Conservation (phyloP, 495 filamentous ascomycete species). For the Patellaria atrata region DNA sequence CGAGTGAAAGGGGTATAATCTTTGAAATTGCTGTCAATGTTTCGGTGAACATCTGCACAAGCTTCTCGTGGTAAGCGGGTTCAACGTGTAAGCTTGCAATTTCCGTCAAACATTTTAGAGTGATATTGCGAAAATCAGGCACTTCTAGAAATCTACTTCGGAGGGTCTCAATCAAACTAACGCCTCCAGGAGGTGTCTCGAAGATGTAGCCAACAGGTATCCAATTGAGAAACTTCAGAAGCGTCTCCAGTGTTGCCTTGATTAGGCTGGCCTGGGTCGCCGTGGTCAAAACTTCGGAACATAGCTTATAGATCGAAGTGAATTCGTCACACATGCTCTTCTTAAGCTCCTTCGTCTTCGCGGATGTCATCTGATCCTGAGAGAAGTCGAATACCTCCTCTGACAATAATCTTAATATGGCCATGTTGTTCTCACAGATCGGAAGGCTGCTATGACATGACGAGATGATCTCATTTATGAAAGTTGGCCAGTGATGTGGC, state of each 20-base stretch:
- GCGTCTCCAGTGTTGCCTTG: constrained; percentile 85
- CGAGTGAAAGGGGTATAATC: constrained; percentile 78
- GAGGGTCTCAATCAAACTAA: constrained; percentile 74
- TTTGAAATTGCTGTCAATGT: constrained; percentile 75
- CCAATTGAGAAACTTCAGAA: constrained; percentile 96
- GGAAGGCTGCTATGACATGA: constrained; percentile 88
- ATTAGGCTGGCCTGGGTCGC: constrained; percentile 79
- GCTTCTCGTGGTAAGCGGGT: constrained; percentile 75
- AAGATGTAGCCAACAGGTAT: constrained; percentile 98
- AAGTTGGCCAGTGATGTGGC: constrained; percentile 99
- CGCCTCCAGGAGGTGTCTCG: constrained; percentile 51
- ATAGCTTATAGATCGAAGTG: constrained; percentile 91
- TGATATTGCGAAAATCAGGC: constrained; percentile 90
- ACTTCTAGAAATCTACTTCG: constrained; percentile 76
- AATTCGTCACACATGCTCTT: constrained; percentile 97
- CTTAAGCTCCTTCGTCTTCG: constrained; percentile 90
- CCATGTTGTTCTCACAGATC: constrained; percentile 99
- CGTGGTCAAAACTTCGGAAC: constrained; percentile 78
- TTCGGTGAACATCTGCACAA: constrained; percentile 94
- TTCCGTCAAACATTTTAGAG: constrained; percentile 91
- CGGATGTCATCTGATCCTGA: constrained; percentile 94
- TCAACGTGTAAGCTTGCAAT: constrained; percentile 84
- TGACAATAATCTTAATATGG: constrained; percentile 83
- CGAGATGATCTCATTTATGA: constrained; percentile 98
- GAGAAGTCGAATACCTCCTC: constrained; percentile 99